Evolutionary conservation across 495 filamentous ascomycete genomes (phyloP), one percentile per base, ranked within the genome.

Genomic region (Poronia punctata): DNA sequence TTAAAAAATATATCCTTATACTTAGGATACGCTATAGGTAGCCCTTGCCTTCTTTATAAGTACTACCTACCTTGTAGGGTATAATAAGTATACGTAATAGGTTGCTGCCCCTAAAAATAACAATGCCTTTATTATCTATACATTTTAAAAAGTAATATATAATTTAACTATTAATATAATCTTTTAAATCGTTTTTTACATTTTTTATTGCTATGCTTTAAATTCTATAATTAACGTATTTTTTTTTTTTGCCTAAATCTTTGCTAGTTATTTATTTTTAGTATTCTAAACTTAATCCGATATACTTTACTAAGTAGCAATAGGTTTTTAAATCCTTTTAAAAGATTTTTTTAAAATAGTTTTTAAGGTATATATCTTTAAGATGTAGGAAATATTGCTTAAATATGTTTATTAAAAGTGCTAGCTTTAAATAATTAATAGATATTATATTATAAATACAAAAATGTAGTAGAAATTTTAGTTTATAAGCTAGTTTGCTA

Each of bases 341-440:
- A 26, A 37, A 24, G 9, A 37, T 10, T 1, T 11, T 1, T 1
- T 16, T 12, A 1, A 17, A 10, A 37, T 37, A 25, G 7, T 1
- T 2, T 37, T 37, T 32, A 5, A 32, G 4, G 18, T 16, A 9
- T 37, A 37, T 3, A n/a, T 21, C 14, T 12, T 15, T 22, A 8
- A 19, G 6, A 22, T 30, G 29, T 19, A 30, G 26, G 0, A 39
- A 15, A 7, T n/a, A 20, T 39, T 39, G 15, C 12, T 22, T 30
- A 30, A 39, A 39, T 6, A 39, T 30, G 14, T 39, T 15, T 21
- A 39, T 2, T 12, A 30, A 30, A 29, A 39, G 14, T 10, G 14
- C 25, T 21, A 15, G 37, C n/a, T 39, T 39, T n/a, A 39, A 30
- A 30, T 39, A 39, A 30, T 39, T 14, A 19, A 39, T 22, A 7